These are phyloP conservation scores for Phytomonas sp. DNA, from an alignment of 208 protist species.

Conservation along the genomic window DNA sequence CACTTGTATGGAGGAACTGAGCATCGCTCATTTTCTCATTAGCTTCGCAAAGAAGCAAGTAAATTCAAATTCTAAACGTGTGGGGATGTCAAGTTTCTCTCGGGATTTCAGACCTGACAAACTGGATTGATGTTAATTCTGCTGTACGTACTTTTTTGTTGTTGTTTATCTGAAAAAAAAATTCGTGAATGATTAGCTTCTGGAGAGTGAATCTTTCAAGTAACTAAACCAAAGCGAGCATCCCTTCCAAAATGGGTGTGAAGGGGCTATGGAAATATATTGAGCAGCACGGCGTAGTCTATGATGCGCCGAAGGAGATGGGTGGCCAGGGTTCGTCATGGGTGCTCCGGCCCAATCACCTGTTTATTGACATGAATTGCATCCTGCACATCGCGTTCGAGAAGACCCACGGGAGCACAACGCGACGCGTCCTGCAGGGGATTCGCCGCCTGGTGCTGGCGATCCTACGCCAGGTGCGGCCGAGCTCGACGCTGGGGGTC, in stretches of 20 bases:
- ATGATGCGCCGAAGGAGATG: not conserved
- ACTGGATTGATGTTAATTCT: too few species aligned
- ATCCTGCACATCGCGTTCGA: slow-evolving; percentile 52
- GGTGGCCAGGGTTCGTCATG: not conserved
- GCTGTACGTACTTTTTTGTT: too few species aligned
- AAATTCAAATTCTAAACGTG: too few species aligned
- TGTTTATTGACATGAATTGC: slow-evolving; percentile 83
- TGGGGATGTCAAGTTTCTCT: too few species aligned
- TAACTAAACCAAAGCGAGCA: not conserved
- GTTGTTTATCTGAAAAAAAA: too few species aligned
- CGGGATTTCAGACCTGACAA: too few species aligned
- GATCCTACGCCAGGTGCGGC: slow-evolving; percentile 29
- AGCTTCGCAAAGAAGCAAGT: too few species aligned
- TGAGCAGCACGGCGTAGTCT: slow-evolving; percentile 29
- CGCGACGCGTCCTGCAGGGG: slow-evolving; percentile 23
- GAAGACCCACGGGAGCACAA: slow-evolving; percentile 16
- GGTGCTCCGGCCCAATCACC: slow-evolving; percentile 32
- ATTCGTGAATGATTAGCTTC: too few species aligned
- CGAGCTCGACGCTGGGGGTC: slow-evolving; percentile 35
- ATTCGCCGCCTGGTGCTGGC: slow-evolving; percentile 24
- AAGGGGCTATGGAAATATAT: slow-evolving; percentile 73
- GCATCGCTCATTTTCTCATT: too few species aligned
- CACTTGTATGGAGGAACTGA: too few species aligned
- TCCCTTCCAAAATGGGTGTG: slow-evolving; percentile 43
- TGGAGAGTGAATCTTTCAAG: too few species aligned